Percentiles rank a stretch among this genome's conserved stretches.
Conservation (phyloP, 2,329 filamentous ascomycete genomes). For the Magnaporthiopsis rhizophila region DNA sequence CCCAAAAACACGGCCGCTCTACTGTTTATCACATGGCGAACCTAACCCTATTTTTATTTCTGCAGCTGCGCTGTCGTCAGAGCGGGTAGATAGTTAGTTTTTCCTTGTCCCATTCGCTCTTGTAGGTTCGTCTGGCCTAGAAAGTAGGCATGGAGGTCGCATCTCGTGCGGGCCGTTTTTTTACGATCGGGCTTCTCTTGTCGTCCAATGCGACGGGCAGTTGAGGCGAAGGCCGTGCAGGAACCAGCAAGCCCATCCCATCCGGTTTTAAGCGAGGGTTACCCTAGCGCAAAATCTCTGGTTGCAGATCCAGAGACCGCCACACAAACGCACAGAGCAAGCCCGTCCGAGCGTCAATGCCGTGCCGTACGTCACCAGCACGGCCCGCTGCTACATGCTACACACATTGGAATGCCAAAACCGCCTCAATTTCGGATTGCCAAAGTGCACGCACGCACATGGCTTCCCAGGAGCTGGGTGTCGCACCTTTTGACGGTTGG, state of each 20-base stretch:
- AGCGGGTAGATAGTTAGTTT: background rate
- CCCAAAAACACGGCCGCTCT: background rate
- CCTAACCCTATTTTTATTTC: no score
- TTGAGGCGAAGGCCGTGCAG: background rate
- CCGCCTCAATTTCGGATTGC: background rate
- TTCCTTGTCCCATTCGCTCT: background rate
- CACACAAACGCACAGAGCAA: background rate
- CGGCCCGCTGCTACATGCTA: no score
- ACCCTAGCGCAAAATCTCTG: background rate
- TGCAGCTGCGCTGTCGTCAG: background rate
- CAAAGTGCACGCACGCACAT: background rate
- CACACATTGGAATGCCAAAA: background rate
- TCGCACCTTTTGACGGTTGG: background rate
- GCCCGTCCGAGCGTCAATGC: background rate
- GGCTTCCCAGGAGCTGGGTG: background rate
- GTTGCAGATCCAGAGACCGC: background rate
- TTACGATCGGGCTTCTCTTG: background rate
- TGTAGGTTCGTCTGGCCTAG: background rate
- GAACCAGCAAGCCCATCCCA: no score
- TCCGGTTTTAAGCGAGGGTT: background rate
- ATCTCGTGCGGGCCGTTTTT: background rate
- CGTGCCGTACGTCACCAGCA: no score
- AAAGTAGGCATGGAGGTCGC: background rate
- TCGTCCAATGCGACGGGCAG: background rate
- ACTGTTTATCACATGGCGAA: background rate